phyloP scores from a whole-genome alignment of 768 basidiomycete species.

The Amanita pseudoporphyria region DNA sequence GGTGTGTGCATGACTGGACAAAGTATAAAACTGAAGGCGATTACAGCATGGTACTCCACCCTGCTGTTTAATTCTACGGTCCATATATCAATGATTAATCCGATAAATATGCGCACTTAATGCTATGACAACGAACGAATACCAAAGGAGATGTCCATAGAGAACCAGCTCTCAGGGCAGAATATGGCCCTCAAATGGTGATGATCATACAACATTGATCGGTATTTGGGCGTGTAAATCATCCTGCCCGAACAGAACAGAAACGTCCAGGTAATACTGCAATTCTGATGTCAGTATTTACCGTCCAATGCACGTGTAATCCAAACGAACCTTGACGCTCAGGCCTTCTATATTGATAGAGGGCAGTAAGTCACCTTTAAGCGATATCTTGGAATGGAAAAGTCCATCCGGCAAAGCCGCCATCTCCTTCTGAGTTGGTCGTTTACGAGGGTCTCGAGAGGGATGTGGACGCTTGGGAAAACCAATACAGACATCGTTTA shows the following conservation, averaged over 20 bases:
- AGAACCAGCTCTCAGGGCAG: no score
- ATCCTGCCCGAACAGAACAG: conserved; percentile 57
- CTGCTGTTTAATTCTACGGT: no score
- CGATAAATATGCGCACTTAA: no score
- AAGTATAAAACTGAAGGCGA: no score
- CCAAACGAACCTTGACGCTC: conserved; percentile 48
- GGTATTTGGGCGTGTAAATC: conserved; percentile 54
- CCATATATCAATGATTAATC: no score
- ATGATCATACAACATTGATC: conserved; percentile 22
- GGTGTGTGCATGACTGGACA: no score
- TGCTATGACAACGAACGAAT: no score
- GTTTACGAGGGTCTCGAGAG: conserved; percentile 25
- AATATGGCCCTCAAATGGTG: no score
- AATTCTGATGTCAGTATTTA: conserved; percentile 6
- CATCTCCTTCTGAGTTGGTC: conserved; percentile 37
- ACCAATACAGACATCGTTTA: conserved; percentile 48
- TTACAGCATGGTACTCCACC: no score
- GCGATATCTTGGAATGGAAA: conserved; percentile 45
- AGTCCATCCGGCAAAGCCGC: conserved; percentile 57
- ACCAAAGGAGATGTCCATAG: no score
- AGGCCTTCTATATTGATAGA: conserved; percentile 59
- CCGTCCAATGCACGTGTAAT: conserved; percentile 4
- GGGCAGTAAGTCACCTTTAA: conserved; percentile 53
- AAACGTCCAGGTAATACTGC: conserved; percentile 68
- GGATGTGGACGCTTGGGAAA: conserved; percentile 62